phyloP scores from a whole-genome alignment of 2,329 filamentous ascomycete genomes.

The Acephala macrosclerotiorum region DNA sequence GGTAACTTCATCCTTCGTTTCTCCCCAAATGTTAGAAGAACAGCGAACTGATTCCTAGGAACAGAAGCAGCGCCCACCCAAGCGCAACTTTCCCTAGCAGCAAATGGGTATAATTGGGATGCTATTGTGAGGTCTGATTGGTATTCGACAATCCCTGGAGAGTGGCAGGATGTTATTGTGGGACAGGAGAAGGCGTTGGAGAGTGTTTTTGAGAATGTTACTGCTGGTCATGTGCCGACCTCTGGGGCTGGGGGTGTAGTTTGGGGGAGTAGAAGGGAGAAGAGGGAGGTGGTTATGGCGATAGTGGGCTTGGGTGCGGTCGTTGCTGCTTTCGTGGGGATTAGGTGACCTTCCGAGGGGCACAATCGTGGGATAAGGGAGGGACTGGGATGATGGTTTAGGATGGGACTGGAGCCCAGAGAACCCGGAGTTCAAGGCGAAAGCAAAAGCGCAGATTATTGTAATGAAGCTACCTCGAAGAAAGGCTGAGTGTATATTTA shows the following conservation, averaged over 20 bases:
- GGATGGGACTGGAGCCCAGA: too few species aligned
- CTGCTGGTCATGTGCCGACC: not conserved
- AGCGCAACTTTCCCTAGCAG: not conserved
- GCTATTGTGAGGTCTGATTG: not conserved
- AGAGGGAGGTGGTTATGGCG: not conserved
- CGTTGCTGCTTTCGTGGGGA: not conserved
- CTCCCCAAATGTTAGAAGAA: too few species aligned
- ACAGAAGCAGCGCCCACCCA: constrained; percentile 8
- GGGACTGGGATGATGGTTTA: not conserved
- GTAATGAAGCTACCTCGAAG: not conserved
- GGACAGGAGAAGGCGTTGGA: constrained; percentile 1
- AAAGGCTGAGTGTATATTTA: not conserved
- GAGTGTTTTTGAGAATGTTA: constrained; percentile 11
- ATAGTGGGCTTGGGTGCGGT: not conserved
- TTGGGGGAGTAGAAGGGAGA: not conserved
- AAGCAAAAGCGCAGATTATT: not conserved
- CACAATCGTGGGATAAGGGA: not conserved
- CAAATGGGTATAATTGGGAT: not conserved
- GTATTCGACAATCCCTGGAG: not conserved
- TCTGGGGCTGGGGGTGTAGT: not conserved
- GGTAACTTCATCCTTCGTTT: not conserved
- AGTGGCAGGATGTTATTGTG: not conserved
- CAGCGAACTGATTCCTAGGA: not conserved
- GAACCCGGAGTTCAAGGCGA: not conserved
- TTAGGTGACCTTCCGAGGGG: too few species aligned